Evolutionary conservation across 495 filamentous ascomycete species (phyloP), one percentile per base, ranked within the genome.

Genomic region (Lichenothelia convexa): DNA sequence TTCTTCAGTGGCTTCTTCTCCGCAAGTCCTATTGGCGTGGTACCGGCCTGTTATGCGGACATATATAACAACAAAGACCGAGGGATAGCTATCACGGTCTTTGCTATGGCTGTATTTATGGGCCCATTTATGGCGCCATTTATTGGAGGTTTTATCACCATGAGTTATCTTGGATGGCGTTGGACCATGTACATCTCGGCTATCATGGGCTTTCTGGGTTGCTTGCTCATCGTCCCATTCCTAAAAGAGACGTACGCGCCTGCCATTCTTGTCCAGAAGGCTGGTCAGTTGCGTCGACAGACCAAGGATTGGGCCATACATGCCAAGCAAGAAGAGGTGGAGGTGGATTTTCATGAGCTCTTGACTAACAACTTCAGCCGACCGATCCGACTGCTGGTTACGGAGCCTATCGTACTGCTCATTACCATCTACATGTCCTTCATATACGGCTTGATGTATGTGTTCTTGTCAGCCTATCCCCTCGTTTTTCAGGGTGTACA

Each of bases 271-370:
- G 67, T 89, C 34, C 51, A 60, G 18, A 91, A 92, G 56, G 85
- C 84, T 4, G 54, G 67, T 1, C 73, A 85, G 38, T 63, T 93
- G 16, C 78, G 85, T 32, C 78, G 80, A 7, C 59, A 77, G 30
- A 92, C 85, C 5, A 70, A 72, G 50, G 92, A 91, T 59, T 91
- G 84, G 83, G 85, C 80, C 32, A 91, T 93, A 43, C 83, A 92
- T 58, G 80, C 84, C 32, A 91, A 85, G 51, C 80, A 92, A 53
- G 85, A 92, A 50, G 83, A 92, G 59, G 84, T 91, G 43, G 83
- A 91, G 53, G 65, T 94, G 36, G 78, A 89, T 56, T 64, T 91
- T 44, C 54, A 63, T 19, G 80, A 91, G 56, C 62, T 92, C 9
- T 26, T 92, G 27, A 68, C 63, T 41, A 87, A 87, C 66, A 91